phyloP scores from a whole-genome alignment of 2,329 filamentous ascomycete species.

The Macrophomina tecta region DNA sequence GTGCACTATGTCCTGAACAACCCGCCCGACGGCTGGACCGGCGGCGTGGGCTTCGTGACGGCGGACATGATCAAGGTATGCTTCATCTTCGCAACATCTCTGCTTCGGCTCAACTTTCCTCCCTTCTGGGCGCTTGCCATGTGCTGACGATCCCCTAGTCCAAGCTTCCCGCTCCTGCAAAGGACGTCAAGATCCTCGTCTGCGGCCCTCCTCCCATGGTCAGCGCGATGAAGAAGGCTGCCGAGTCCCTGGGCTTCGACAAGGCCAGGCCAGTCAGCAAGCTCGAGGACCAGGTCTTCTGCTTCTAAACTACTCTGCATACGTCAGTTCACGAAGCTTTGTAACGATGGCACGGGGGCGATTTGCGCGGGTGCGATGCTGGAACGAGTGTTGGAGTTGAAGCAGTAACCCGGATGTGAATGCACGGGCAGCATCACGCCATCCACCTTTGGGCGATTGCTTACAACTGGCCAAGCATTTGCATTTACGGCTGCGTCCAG shows the following conservation, averaged over 20 bases:
- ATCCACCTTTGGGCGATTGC: too few relatives aligned
- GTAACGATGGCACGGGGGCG: not conserved
- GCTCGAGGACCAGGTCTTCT: constrained; percentile 97
- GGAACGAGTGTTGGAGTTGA: too few relatives aligned
- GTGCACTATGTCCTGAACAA: constrained; percentile 97
- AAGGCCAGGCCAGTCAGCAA: constrained; percentile 97
- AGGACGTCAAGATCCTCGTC: constrained; percentile 90
- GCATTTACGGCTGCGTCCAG: too few relatives aligned
- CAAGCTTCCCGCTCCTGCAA: constrained; percentile 79
- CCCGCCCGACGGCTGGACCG: constrained; percentile 88
- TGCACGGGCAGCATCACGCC: too few relatives aligned
- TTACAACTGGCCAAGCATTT: too few relatives aligned
- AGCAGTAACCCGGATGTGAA: too few relatives aligned
- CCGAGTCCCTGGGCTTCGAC: constrained; percentile 84
- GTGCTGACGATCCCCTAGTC: constrained; percentile 58
- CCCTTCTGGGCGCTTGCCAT: not conserved
- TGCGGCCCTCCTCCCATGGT: constrained; percentile 98
- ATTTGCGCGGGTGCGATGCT: not conserved
- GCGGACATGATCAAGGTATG: constrained; percentile 89
- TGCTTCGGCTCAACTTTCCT: too few relatives aligned
- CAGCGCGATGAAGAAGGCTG: constrained; percentile 94
- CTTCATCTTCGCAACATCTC: constrained; percentile 27
- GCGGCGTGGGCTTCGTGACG: constrained; percentile 93
- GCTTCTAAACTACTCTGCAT: constrained; percentile 66
- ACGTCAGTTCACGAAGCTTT: not conserved